Evolutionary conservation across 129 eudicot species (phyloP).

Genomic region (Centrapalus pauciflorus): DNA sequence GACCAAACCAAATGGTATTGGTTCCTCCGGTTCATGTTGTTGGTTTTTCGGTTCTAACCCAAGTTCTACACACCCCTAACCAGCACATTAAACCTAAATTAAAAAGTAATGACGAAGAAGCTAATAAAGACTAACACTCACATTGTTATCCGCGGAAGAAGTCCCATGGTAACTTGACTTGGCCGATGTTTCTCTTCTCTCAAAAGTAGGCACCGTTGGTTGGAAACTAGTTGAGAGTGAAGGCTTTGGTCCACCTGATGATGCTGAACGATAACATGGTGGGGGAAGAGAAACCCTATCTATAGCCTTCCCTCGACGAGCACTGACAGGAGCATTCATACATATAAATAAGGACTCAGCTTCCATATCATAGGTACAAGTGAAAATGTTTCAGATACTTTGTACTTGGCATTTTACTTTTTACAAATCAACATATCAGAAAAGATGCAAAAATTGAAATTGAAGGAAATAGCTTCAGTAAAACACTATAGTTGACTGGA

Average conservation of each 20-base stretch:
- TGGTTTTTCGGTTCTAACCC: too few relatives aligned
- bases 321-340: slow-evolving; percentile 28
- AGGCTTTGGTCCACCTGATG: slow-evolving; percentile 51
- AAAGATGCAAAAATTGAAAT: background rate
- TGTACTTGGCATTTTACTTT: background rate
- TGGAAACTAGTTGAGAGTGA: slow-evolving; percentile 45
- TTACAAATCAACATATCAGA: background rate
- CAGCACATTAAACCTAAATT: background rate
- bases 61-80: too few relatives aligned
- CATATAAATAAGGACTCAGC: background rate
- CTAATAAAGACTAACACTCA: slow-evolving; percentile 19
- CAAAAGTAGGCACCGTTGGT: slow-evolving; percentile 42
- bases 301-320: slow-evolving; percentile 51
- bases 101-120: background rate
- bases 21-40: too few relatives aligned
- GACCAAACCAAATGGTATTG: too few relatives aligned
- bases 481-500: background rate
- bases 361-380: background rate
- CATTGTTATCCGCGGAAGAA: slow-evolving; percentile 49
- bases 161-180: slow-evolving; percentile 29
- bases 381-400: background rate
- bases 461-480: background rate
- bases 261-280: slow-evolving; percentile 53
- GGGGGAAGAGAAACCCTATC: slow-evolving; percentile 84
- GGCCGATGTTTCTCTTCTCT: slow-evolving; percentile 19